phyloP scores from a whole-genome alignment of 1,284 basidiomycete species.

The Trichosporon sp. region DNA sequence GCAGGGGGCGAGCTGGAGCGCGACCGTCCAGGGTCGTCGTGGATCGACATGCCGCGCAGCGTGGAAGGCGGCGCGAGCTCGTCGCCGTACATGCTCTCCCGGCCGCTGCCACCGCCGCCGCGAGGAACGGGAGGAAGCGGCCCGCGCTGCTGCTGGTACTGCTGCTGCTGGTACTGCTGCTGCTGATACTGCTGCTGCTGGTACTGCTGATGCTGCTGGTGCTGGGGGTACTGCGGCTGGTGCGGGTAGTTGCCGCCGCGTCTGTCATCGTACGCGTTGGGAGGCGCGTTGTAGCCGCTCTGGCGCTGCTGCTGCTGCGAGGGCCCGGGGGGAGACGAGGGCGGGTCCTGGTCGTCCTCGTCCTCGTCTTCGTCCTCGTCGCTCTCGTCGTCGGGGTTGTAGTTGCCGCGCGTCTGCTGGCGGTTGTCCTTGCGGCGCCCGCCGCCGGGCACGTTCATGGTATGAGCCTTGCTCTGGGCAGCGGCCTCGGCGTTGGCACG shows the following conservation, averaged over 20 bases:
- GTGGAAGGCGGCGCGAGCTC: slow-evolving; percentile 1
- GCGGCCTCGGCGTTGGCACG: slow-evolving; percentile 70
- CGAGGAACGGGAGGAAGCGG: not conserved
- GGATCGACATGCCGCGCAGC: slow-evolving; percentile 14
- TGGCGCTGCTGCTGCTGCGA: not conserved
- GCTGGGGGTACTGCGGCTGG: slow-evolving; percentile 9
- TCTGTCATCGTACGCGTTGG: not conserved
- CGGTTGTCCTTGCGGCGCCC: slow-evolving; percentile 24
- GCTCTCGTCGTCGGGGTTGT: slow-evolving; percentile 15
- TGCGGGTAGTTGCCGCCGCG: slow-evolving; percentile 1
- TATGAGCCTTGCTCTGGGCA: slow-evolving; percentile 60
- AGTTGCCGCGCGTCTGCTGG: slow-evolving; percentile 3
- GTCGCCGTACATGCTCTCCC: slow-evolving; percentile 11
- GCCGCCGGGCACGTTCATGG: slow-evolving; percentile 48
- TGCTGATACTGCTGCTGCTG: slow-evolving; percentile 11
- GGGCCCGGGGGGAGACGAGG: not conserved
- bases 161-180: slow-evolving; percentile 10
- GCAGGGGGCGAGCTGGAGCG: slow-evolving; percentile 19
- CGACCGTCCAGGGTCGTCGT: slow-evolving; percentile 11
- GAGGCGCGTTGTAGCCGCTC: not conserved
- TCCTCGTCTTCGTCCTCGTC: slow-evolving; percentile 72
- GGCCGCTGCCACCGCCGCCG: not conserved
- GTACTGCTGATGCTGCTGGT: not conserved
- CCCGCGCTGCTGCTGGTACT: slow-evolving; percentile 1
- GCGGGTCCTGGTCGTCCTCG: slow-evolving; percentile 52